A percentile compares a stretch with the other conserved stretches of the same genome.
phyloP scores from a whole-genome alignment of 192 early-diverging fungal genomes.

The Coemansia javaensis region DNA sequence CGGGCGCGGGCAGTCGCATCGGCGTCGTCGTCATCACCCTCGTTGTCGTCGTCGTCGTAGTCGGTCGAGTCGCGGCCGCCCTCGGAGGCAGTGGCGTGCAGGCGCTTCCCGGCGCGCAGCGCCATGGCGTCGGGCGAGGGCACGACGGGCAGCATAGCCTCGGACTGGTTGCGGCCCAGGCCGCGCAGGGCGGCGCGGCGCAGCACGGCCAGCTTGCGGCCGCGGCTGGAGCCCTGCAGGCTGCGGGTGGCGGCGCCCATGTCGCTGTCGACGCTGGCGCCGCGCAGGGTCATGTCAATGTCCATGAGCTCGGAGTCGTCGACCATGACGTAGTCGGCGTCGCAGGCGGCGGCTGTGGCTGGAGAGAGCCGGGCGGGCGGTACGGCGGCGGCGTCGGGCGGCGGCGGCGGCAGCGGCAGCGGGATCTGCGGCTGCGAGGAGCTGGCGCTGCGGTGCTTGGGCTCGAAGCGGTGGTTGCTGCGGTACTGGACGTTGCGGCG shows the following conservation, averaged over 20 bases:
- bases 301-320: slow-evolving; percentile 26
- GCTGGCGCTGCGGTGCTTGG: slow-evolving; percentile 12
- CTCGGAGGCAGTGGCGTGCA: slow-evolving; percentile 18
- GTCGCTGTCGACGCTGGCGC: slow-evolving; percentile 30
- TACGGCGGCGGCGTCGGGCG: neutral
- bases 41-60: slow-evolving; percentile 32
- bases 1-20: no score
- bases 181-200: slow-evolving; percentile 31
- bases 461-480: slow-evolving; percentile 32
- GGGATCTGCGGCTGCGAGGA: slow-evolving; percentile 16
- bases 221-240: slow-evolving; percentile 20
- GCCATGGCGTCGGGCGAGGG: neutral
- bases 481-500: slow-evolving; percentile 44
- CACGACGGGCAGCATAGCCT: no score
- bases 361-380: neutral
- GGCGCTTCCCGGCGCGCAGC: slow-evolving; percentile 4
- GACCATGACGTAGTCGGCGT: slow-evolving; percentile 45
- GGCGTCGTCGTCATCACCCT: neutral
- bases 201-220: slow-evolving; percentile 27
- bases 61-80: slow-evolving; percentile 61
- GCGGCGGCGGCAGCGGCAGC: slow-evolving; percentile 21
- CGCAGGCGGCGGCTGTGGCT: slow-evolving; percentile 17
- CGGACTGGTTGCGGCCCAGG: slow-evolving; percentile 1
- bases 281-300: slow-evolving; percentile 25
- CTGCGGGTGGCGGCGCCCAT: slow-evolving; percentile 5